phyloP scores from a whole-genome alignment of 768 basidiomycete genomes.

The Auricularia auricula-judae region DNA sequence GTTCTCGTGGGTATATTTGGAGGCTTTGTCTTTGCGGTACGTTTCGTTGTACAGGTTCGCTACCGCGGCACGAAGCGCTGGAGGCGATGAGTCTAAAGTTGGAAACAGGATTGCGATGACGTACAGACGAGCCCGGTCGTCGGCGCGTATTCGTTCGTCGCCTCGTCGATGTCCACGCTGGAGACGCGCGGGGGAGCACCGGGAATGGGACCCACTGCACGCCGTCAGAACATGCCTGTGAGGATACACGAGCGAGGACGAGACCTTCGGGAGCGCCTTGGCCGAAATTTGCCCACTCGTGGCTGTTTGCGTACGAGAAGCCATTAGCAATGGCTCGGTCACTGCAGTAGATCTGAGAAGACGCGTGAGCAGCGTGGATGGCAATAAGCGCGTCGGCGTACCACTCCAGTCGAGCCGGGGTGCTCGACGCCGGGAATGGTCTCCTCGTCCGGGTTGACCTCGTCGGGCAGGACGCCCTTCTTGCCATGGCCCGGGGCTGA shows the following conservation, averaged over 20 bases:
- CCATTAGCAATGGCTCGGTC: constrained; percentile 95
- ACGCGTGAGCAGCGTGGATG: constrained; percentile 9
- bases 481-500: constrained; percentile 58
- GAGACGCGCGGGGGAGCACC: constrained; percentile 57
- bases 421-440: constrained; percentile 82
- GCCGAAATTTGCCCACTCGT: constrained; percentile 76
- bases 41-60: constrained; percentile 82
- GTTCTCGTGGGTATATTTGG: constrained; percentile 86
- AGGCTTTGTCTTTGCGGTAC: constrained; percentile 69
- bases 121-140: constrained; percentile 82
- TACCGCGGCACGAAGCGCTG: constrained; percentile 79
- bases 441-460: constrained; percentile 76
- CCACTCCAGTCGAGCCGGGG: constrained; percentile 41
- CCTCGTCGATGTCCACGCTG: constrained; percentile 52
- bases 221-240: constrained; percentile 7
- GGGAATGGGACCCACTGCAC: constrained; percentile 74
- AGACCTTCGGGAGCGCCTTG: constrained; percentile 8
- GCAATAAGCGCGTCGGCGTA: constrained; percentile 2
- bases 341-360: constrained; percentile 72
- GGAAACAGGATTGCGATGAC: neutral
- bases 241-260: neutral
- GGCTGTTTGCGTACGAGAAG: constrained; percentile 47
- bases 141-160: constrained; percentile 82
- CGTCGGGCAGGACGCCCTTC: constrained; percentile 55
- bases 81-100: neutral